Conservation (phyloP, 2,329 filamentous ascomycete species). For the Aspergillus nomiae region DNA sequence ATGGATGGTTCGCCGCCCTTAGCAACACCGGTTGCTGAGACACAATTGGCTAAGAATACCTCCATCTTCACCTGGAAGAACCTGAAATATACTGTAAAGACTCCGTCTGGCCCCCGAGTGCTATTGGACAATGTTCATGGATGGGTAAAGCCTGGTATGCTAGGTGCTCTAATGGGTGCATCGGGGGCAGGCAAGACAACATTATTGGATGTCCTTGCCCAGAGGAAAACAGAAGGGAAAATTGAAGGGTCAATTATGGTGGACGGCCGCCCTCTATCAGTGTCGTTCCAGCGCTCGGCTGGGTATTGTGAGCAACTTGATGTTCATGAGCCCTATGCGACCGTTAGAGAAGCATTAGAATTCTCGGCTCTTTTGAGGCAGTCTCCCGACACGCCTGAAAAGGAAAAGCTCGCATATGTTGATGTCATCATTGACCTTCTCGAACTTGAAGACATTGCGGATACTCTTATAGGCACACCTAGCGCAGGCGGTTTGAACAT, state of each 20-base stretch:
- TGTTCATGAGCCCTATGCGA: constrained; percentile 66
- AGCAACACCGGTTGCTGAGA: constrained; percentile 11
- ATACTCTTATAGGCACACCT: constrained; percentile 58
- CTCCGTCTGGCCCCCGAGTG: constrained; percentile 54
- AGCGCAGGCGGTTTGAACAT: constrained; percentile 54
- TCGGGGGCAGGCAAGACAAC: constrained; percentile 77
- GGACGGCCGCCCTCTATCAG: constrained; percentile 61
- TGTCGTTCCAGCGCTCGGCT: constrained; percentile 66
- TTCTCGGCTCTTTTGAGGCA: constrained; percentile 68
- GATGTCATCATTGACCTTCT: constrained; percentile 65
- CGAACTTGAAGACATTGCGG: constrained; percentile 64
- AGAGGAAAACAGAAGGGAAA: constrained; percentile 66
- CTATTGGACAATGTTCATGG: constrained; percentile 70
- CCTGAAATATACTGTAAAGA: constrained; percentile 69
- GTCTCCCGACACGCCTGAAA: constrained; percentile 51
- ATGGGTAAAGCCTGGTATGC: constrained; percentile 74
- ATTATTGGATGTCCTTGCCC: constrained; percentile 72
- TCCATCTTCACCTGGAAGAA: constrained; percentile 75
- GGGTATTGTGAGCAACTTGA: constrained; percentile 72
- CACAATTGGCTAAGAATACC: constrained; percentile 60
- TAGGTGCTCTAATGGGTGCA: constrained; percentile 77
- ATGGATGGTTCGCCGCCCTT: neutral
- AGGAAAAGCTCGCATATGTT: constrained; percentile 66
- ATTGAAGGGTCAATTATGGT: constrained; percentile 67
- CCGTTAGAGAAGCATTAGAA: constrained; percentile 65